phyloP scores from a whole-genome alignment of 2,329 filamentous ascomycete genomes.

The Xylaria sp. region DNA sequence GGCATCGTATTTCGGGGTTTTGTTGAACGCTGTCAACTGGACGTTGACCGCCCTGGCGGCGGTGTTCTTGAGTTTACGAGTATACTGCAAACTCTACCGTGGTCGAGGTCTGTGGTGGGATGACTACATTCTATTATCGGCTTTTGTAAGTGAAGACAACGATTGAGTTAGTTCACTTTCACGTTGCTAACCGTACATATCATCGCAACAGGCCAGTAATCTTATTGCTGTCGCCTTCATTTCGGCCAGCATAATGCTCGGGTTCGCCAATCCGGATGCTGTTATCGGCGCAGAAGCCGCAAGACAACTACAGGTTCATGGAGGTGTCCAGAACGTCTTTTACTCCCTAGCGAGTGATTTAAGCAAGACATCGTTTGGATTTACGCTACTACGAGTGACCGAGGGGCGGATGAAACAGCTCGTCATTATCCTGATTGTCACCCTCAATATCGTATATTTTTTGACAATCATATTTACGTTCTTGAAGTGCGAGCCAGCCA shows the following conservation, averaged over 20 bases:
- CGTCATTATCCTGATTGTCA: constrained; percentile 33
- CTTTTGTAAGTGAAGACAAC: constrained; percentile 33
- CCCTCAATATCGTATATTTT: constrained; percentile 40
- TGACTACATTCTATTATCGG: constrained; percentile 39
- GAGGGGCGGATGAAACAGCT: constrained; percentile 33
- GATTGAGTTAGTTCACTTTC: not conserved
- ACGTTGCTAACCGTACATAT: not conserved
- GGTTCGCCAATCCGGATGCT: constrained; percentile 37
- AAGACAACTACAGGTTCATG: constrained; percentile 36
- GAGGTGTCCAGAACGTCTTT: constrained; percentile 40
- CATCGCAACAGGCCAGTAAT: constrained; percentile 7
- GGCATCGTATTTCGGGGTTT: constrained; percentile 35
- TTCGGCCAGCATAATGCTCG: constrained; percentile 35
- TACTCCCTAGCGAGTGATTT: constrained; percentile 37
- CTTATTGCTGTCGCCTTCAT: constrained; percentile 36
- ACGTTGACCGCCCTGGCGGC: constrained; percentile 34
- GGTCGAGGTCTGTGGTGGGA: constrained; percentile 42
- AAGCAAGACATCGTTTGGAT: constrained; percentile 42
- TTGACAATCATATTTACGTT: constrained; percentile 40
- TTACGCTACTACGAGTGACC: constrained; percentile 39
- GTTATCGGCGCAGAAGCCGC: not conserved
- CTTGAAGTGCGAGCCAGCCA: constrained; percentile 37
- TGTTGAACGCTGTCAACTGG: constrained; percentile 42
- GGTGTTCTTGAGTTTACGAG: constrained; percentile 36
- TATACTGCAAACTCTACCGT: constrained; percentile 40